Conservation (phyloP, 176 grass and related monocot genomes). For the Eleusine indica region DNA sequence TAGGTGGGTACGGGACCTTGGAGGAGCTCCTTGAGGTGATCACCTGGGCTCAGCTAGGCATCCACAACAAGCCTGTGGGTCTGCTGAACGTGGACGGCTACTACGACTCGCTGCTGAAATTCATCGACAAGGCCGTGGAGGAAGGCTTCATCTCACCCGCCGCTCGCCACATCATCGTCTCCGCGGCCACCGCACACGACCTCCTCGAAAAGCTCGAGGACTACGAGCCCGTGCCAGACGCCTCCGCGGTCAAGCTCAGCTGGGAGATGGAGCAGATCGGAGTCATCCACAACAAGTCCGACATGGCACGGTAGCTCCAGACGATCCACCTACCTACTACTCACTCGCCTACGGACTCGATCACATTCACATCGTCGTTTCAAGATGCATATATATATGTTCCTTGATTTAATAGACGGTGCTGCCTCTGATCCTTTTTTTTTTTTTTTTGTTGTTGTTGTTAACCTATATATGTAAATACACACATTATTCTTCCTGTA, state of each 20-base stretch:
- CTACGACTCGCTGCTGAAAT: constrained; percentile 64
- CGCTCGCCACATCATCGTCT: constrained; percentile 46
- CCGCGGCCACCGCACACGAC: constrained; percentile 23
- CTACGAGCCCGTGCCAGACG: constrained; percentile 38
- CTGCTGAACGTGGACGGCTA: constrained; percentile 72
- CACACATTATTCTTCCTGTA: not conserved
- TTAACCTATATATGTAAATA: not conserved
- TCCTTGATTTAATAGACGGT: not conserved
- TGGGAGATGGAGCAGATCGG: constrained; percentile 57
- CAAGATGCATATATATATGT: not conserved
- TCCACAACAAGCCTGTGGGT: constrained; percentile 66
- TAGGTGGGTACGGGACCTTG: constrained; percentile 53
- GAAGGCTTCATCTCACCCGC: constrained; percentile 63
- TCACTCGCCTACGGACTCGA: not conserved
- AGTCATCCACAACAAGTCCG: not conserved
- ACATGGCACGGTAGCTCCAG: constrained; percentile 28
- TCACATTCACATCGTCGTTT: not conserved
- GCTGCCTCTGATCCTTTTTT: not conserved
- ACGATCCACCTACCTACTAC: not conserved
- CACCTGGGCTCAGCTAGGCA: constrained; percentile 67
- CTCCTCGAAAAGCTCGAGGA: constrained; percentile 52
- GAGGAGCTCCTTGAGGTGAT: constrained; percentile 74
- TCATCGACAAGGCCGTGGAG: constrained; percentile 60
- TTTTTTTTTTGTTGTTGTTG: not conserved
- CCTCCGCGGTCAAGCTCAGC: constrained; percentile 27